Percentiles rank a stretch among this genome's conserved stretches.
Evolutionary conservation across 306 rosid genomes (phyloP).

Genomic region (Medicago lupulina): DNA sequence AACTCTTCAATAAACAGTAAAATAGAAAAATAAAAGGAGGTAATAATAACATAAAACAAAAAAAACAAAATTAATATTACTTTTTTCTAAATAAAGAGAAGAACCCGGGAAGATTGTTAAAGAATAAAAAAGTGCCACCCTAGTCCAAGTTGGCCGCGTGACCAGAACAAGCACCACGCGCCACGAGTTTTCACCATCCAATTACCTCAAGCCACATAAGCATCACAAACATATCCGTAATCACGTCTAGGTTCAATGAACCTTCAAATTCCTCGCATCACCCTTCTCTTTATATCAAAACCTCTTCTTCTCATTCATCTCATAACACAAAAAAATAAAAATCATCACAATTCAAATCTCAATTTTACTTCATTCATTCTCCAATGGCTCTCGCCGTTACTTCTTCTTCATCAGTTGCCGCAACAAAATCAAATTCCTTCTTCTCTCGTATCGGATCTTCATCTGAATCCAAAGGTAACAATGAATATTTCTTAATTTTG

Average conservation of each 20-base stretch:
- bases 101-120: conserved; percentile 13
- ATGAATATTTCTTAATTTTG: not conserved
- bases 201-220: conserved; percentile 26
- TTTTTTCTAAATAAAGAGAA: not conserved
- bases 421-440: conserved; percentile 51
- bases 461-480: conserved; percentile 61
- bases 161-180: conserved; percentile 47
- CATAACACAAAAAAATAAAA: not conserved
- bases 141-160: conserved; percentile 44
- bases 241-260: conserved; percentile 72
- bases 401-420: conserved; percentile 61
- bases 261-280: conserved; percentile 25
- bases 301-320: not conserved
- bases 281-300: conserved; percentile 43
- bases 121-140: not conserved
- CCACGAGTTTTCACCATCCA: conserved; percentile 44
- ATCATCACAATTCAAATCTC: too few species aligned
- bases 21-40: too few species aligned
- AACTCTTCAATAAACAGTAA: too few species aligned
- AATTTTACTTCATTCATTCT: conserved; percentile 24
- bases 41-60: too few species aligned
- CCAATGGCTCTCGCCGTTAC: conserved; percentile 73
- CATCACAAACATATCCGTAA: not conserved
- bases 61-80: too few species aligned
- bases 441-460: conserved; percentile 54